phyloP scores from a whole-genome alignment of 768 basidiomycete genomes.

The Cystobasidiopsis lactophilus region DNA sequence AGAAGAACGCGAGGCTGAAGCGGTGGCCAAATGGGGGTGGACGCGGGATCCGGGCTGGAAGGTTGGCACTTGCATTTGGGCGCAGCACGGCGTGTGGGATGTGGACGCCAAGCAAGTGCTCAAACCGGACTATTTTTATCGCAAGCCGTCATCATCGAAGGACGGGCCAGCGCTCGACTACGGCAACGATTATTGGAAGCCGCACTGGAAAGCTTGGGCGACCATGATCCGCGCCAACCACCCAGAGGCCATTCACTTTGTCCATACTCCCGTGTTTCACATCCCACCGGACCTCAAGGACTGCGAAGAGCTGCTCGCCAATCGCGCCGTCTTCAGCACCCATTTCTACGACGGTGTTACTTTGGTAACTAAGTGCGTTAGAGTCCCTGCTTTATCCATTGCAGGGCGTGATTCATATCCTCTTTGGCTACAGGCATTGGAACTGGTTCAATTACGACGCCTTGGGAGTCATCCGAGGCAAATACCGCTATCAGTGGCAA shows the following conservation, averaged over 20 bases:
- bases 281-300: constrained; percentile 43
- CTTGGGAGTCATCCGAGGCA: constrained; percentile 67
- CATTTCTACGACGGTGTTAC: constrained; percentile 95
- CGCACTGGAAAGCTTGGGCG: constrained; percentile 41
- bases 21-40: constrained; percentile 57
- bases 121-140: constrained; percentile 52
- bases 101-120: constrained; percentile 40
- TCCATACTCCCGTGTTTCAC: constrained; percentile 78
- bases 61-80: constrained; percentile 66
- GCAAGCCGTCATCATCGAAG: constrained; percentile 23
- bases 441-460: constrained; percentile 92
- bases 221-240: constrained; percentile 42
- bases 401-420: background rate
- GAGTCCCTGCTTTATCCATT: constrained; percentile 30
- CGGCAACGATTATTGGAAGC: constrained; percentile 54
- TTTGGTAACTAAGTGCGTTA: constrained; percentile 51
- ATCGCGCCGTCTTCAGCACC: constrained; percentile 50
- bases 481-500: constrained; percentile 43
- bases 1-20: constrained; percentile 25
- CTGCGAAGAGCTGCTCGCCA: constrained; percentile 25
- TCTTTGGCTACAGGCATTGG: constrained; percentile 4
- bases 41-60: constrained; percentile 45
- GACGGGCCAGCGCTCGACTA: constrained; percentile 36
- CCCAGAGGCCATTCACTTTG: constrained; percentile 64
- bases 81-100: constrained; percentile 76